Evolutionary conservation across 768 basidiomycete genomes (phyloP).

Genomic region (Chalciporus sphaerocephalus): DNA sequence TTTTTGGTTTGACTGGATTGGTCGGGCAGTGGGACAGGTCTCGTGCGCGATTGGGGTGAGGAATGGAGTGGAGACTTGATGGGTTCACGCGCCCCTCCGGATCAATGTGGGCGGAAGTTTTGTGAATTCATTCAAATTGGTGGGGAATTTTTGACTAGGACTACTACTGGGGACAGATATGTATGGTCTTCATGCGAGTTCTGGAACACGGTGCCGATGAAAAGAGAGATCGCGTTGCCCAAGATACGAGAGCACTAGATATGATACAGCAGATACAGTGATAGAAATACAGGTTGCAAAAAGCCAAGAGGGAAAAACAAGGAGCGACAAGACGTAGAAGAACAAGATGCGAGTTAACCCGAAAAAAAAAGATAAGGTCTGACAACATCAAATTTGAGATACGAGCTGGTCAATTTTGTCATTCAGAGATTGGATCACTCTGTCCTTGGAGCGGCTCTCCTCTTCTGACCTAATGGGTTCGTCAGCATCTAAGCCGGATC

Average conservation of each 20-base stretch:
- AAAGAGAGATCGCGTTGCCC: neutral
- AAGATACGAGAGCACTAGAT: neutral
- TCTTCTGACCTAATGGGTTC: constrained; percentile 1
- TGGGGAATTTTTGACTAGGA: no score
- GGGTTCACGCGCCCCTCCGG: no score
- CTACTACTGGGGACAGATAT: no score
- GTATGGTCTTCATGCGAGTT: no score
- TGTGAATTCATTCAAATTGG: no score
- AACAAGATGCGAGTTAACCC: neutral
- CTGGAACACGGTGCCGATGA: no score
- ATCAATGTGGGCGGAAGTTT: no score
- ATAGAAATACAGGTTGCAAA: neutral
- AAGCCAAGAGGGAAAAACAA: neutral
- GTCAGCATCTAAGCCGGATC: neutral
- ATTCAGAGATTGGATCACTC: neutral
- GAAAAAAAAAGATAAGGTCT: neutral
- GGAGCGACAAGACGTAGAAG: neutral
- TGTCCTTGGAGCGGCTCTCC: constrained; percentile 5
- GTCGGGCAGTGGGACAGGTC: no score
- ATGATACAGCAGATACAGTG: neutral
- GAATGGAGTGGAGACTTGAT: no score
- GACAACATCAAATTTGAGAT: neutral
- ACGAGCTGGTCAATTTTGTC: neutral
- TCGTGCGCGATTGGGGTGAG: no score
- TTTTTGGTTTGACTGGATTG: no score